Base-by-base conservation (phyloP, 164 flowering plant species). In the Hamamelis virginiana region DNA sequence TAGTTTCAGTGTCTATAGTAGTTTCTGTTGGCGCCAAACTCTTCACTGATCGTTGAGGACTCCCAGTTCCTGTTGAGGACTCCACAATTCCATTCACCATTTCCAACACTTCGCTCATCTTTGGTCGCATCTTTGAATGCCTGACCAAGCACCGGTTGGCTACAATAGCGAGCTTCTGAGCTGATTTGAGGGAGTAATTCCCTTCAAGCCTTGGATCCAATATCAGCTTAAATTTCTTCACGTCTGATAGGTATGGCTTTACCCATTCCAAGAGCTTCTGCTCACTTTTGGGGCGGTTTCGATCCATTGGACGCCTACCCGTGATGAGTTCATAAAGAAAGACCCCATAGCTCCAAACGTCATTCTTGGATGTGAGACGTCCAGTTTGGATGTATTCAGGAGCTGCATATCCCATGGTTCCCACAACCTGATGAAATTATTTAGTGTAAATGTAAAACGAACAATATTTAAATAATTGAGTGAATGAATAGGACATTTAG, bases 331-430 rank as follows among this genome's bases (percentile, higher is more conserved):
- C 96, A 67, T 87, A 91, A 4, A 91, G 85, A 74, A 91, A 87
- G 46, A 89, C 92, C 1, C 96, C 96, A 55, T 82, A 91, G 81
- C 96, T 89, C 93, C 93, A 91, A 1, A 89, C 87, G 58, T 90
- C 96, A 62, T 72, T 87, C 78, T 85, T 89, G 62, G 84, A 69
- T 44, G 91, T 84, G 28, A 90, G 90, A 66, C 83, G 93, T 0
- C 96, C 96, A 19, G 91, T 90, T 68, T 75, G 89, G 55, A 90
- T 19, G 38, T 90, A 90, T 58, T 90, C 96, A 0, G 97, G 97
- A 64, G 94, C 86, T 13, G 91, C 92, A 71, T 91, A 89, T 66
- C 92, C 97, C 77, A 81, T 63, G 13, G 97, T 89, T 73, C 97
- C 94, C 5, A 87, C 91, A 65, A 85, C 88, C 96, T 90, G 85